These are phyloP conservation scores for Botrytis paeoniae DNA, from an alignment of 2,329 filamentous ascomycete genomes.

Conservation along the genomic window DNA sequence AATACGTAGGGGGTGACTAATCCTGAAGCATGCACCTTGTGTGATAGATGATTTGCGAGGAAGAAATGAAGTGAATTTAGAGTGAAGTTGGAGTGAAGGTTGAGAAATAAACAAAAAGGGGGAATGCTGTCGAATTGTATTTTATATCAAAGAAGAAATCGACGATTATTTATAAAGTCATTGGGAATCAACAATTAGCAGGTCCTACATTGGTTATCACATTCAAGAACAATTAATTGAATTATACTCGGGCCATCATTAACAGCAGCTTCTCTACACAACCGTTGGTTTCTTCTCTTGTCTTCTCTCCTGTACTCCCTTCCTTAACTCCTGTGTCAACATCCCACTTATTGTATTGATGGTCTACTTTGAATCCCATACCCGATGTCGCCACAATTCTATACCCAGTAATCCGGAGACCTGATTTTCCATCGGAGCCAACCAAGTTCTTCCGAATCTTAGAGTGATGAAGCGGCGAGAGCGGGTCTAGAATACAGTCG, in stretches of 20 bases:
- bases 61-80: neutral
- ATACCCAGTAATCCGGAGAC: neutral
- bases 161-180: neutral
- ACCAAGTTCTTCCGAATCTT: conserved; percentile 2
- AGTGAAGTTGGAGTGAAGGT: neutral
- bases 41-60: neutral
- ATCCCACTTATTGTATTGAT: conserved; percentile 1
- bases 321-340: neutral
- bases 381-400: conserved; percentile 9
- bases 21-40: neutral
- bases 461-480: neutral
- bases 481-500: conserved; percentile 13
- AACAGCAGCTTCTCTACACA: neutral
- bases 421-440: neutral
- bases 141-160: neutral
- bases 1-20: conserved; percentile 1
- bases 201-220: neutral
- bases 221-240: neutral
- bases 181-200: neutral
- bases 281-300: neutral
- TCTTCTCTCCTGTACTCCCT: neutral
- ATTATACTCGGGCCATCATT: conserved; percentile 8
- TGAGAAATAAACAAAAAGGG: neutral
- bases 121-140: neutral
- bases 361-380: neutral